Evolutionary conservation across 2,329 filamentous ascomycete species (phyloP).

Genomic region (Cladosporium phlei): DNA sequence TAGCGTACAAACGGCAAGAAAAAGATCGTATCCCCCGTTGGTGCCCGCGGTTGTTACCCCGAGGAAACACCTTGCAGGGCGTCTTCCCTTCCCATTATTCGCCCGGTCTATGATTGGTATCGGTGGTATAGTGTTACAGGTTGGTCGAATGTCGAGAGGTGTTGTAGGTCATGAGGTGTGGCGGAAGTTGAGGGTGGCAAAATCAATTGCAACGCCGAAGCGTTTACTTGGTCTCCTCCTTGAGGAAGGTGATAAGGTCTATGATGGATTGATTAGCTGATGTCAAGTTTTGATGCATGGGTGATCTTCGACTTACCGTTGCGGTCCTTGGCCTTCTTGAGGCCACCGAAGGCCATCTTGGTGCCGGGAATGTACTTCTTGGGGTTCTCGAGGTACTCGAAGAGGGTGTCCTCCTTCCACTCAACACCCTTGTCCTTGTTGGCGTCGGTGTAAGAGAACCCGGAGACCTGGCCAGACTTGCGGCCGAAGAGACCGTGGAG

Average conservation of each 20-base stretch:
- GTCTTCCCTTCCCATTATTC: constrained; percentile 11
- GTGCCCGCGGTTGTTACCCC: constrained; percentile 9
- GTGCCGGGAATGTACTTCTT: constrained; percentile 99
- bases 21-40: not conserved
- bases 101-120: constrained; percentile 13
- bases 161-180: not conserved
- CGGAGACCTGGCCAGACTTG: constrained; percentile 84
- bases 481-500: constrained; percentile 97
- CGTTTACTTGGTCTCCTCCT: constrained; percentile 64
- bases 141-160: not conserved
- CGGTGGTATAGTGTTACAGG: constrained; percentile 13
- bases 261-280: too few species aligned
- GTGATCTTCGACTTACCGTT: constrained; percentile 10
- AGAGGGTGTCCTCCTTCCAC: constrained; percentile 84
- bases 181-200: not conserved
- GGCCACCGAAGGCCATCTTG: constrained; percentile 99
- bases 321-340: constrained; percentile 92
- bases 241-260: constrained; percentile 91
- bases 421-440: constrained; percentile 95
- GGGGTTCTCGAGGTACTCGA: constrained; percentile 99
- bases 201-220: constrained; percentile 3
- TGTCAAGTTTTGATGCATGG: too few species aligned
- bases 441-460: constrained; percentile 97
- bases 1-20: constrained; percentile 4
- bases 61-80: constrained; percentile 2